Base-by-base conservation (phyloP, 1,284 basidiomycete species). In the Ceratobasidium sp. region DNA sequence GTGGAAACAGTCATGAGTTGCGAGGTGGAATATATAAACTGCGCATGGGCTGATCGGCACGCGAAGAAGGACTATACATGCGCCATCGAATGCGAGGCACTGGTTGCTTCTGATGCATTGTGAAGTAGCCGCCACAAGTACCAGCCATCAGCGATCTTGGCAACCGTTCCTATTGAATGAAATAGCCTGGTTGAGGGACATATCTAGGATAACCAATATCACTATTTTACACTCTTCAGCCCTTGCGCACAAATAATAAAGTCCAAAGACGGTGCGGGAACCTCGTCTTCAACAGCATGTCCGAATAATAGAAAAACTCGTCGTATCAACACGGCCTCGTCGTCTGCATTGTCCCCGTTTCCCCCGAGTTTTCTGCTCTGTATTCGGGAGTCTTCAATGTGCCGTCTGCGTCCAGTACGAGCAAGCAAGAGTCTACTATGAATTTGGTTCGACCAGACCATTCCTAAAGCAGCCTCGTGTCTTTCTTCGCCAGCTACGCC, bases 381-480 rank as follows among this genome's bases (percentile, higher is more conserved):
- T 4, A 78, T 75, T 20, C 60, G 49, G n/a, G 74, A 73, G 38
- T 78, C 79, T 35, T 83, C 80, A 7, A 90, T 73, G 72, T 87
- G 81, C 42, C 86, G 82, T 70, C 89, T 82, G 69, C 92, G 82
- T 4, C 85, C 85, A 0, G 94, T 95, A 17, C 92, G 84, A 53
- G 84, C 86, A 54, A 96, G 82, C 84, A 96, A 89, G 68, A 97
- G 84, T 12, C 95, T 84, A 2, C 83, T 83, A 72, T 95, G 95
- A 70, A 97, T 82, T 72, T 92, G 89, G 77, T 96, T 96, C 8
- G 93, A 90, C 95, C 95, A 98, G 1, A 88, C 88, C 56, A 96
- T 86, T 0, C 95, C 95, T 1, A 98, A 79, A 42, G 86, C 86
- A 0, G 91, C 93, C 78, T 94, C 91, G 75, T 94, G 93, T 68